Conservation (phyloP, 495 filamentous ascomycete species). For the Podospora pseudoanserina region DNA sequence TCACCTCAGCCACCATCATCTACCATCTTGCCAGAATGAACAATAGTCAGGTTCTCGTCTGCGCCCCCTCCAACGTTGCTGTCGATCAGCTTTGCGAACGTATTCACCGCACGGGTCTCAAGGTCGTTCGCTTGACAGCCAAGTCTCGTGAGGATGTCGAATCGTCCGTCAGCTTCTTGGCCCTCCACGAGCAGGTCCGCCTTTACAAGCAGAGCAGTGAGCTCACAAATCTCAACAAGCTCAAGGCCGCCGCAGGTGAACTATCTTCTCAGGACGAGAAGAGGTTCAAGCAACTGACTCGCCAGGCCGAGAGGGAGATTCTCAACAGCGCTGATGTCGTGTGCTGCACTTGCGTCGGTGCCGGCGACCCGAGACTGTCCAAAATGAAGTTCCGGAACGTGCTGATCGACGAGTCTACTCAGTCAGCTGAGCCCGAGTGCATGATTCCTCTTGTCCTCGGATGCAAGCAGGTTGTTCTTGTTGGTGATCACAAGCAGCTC, state of each 20-base stretch:
- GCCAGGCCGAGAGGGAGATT: conserved; percentile 92
- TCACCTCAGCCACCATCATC: conserved; percentile 98
- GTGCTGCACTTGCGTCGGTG: conserved; percentile 98
- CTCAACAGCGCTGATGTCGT: conserved; percentile 95
- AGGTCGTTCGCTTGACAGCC: conserved; percentile 95
- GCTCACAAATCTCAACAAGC: conserved; percentile 81
- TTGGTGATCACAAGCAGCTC: conserved; percentile 97
- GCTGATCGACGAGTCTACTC: conserved; percentile 95
- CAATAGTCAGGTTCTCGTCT: conserved; percentile 91
- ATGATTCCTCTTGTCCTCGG: conserved; percentile 98
- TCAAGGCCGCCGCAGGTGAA: conserved; percentile 90
- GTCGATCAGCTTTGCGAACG: conserved; percentile 98
- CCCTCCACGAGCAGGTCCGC: conserved; percentile 93
- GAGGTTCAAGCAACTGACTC: conserved; percentile 92
- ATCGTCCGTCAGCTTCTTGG: conserved; percentile 90
- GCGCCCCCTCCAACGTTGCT: conserved; percentile 96
- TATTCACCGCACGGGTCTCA: conserved; percentile 89
- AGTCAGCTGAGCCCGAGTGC: conserved; percentile 98
- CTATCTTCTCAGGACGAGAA: conserved; percentile 96
- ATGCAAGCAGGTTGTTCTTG: conserved; percentile 96
- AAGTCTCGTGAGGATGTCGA: conserved; percentile 99
- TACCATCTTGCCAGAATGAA: conserved; percentile 96
- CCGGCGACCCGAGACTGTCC: conserved; percentile 88
- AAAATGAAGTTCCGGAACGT: conserved; percentile 99
- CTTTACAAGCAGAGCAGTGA: conserved; percentile 96